A percentile compares a stretch with the other conserved stretches of the same genome.
phyloP scores from a whole-genome alignment of 2,329 filamentous ascomycete genomes.

The Diplodia seriata region DNA sequence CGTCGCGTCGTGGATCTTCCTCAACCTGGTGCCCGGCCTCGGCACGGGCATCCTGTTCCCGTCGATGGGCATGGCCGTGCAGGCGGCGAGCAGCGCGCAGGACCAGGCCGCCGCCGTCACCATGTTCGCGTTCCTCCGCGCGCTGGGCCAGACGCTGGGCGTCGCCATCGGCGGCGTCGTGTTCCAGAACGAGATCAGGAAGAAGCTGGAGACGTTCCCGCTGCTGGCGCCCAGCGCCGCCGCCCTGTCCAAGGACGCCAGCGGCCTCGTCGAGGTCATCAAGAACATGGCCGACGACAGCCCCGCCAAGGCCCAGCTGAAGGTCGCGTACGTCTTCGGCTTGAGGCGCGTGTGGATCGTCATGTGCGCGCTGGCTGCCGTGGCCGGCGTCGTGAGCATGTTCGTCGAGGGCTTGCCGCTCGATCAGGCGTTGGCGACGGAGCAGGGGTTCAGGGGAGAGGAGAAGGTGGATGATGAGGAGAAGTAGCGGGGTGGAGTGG shows the following conservation, averaged over 20 bases:
- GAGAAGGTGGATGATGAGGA: conserved; percentile 7
- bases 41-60: conserved; percentile 72
- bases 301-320: conserved; percentile 49
- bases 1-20: conserved; percentile 63
- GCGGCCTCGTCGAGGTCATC: conserved; percentile 65
- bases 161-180: conserved; percentile 72
- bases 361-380: conserved; percentile 59
- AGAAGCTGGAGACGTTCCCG: conserved; percentile 58
- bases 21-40: conserved; percentile 66
- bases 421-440: conserved; percentile 55
- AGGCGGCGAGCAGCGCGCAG: conserved; percentile 64
- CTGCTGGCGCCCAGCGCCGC: conserved; percentile 55
- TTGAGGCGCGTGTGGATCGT: conserved; percentile 64
- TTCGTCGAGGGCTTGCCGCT: conserved; percentile 59
- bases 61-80: conserved; percentile 67
- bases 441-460: conserved; percentile 53
- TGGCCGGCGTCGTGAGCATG: conserved; percentile 60
- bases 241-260: conserved; percentile 64
- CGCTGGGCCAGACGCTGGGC: conserved; percentile 69
- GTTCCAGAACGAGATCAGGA: conserved; percentile 70
- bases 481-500: not conserved
- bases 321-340: conserved; percentile 59
- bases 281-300: conserved; percentile 57
- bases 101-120: conserved; percentile 68
- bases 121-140: conserved; percentile 71